Evolutionary conservation across 164 flowering plant genomes (phyloP).

Genomic region (Dillenia turbinata): DNA sequence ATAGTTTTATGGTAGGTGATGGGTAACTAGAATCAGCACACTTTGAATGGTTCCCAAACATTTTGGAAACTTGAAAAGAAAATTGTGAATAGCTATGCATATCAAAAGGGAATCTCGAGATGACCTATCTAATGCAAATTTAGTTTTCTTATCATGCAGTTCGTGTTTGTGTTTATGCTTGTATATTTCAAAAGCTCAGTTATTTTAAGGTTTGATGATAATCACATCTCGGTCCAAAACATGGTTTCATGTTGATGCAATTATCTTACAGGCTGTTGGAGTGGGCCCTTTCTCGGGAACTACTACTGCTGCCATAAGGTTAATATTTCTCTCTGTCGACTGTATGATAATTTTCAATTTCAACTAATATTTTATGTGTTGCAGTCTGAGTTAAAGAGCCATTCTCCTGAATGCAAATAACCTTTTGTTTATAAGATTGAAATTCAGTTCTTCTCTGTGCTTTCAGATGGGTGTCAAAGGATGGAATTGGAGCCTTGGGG

Average conservation of each 20-base stretch:
- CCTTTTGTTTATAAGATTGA: neutral
- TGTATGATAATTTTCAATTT: neutral
- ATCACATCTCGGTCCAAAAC: too few species aligned
- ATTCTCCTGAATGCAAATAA: neutral
- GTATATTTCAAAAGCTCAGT: too few species aligned
- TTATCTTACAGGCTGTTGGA: slow-evolving; percentile 73
- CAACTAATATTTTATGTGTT: neutral
- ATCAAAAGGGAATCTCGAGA: too few species aligned
- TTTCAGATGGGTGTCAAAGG: slow-evolving; percentile 96
- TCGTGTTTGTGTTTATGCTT: too few species aligned
- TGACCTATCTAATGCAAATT: too few species aligned
- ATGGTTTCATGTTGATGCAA: too few species aligned
- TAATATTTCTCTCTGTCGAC: slow-evolving; percentile 1
- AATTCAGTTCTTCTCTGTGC: slow-evolving; percentile 3
- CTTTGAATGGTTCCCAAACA: too few species aligned
- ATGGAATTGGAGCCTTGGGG: slow-evolving; percentile 98
- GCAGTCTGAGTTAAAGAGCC: neutral
- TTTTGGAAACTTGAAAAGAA: too few species aligned
- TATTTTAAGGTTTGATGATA: too few species aligned
- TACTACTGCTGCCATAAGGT: slow-evolving; percentile 92
- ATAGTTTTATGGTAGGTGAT: neutral
- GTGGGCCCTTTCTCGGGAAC: slow-evolving; percentile 87
- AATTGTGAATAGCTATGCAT: too few species aligned
- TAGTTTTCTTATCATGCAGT: too few species aligned
- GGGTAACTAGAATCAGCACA: too few species aligned